phyloP scores from a whole-genome alignment of 139 green algal genomes.

The Gonium pectorale region DNA sequence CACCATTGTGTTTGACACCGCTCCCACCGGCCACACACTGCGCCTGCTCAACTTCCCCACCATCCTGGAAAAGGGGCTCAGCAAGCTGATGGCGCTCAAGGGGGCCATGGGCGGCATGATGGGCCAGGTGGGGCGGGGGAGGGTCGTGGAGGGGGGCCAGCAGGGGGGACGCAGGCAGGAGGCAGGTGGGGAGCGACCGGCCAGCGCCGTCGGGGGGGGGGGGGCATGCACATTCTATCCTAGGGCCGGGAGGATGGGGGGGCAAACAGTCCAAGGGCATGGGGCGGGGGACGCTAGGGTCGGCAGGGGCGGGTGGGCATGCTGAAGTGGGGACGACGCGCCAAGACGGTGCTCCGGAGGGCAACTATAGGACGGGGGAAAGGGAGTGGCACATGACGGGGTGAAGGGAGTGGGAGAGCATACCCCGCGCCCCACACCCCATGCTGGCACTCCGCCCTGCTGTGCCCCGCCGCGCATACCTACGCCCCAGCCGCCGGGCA shows the following conservation, averaged over 20 bases:
- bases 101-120: constrained; percentile 84
- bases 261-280: no score
- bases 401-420: no score
- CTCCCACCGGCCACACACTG: constrained; percentile 94
- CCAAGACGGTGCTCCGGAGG: no score
- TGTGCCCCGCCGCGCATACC: no score
- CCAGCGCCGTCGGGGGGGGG: background rate
- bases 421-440: no score
- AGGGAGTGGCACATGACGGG: no score
- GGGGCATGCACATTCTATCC: background rate
- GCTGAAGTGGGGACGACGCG: no score
- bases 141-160: background rate
- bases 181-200: background rate
- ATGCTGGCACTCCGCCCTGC: no score
- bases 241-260: background rate
- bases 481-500: no score
- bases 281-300: no score
- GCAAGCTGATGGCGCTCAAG: constrained; percentile 91
- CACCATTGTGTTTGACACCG: constrained; percentile 97
- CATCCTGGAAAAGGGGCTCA: constrained; percentile 94
- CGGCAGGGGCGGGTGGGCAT: no score
- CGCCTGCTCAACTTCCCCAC: constrained; percentile 95
- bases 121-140: constrained; percentile 57
- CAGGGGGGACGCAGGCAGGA: constrained; percentile 56
- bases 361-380: no score